Conservation (phyloP, 306 rosid species). For the Psophocarpus tetragonolobus region DNA sequence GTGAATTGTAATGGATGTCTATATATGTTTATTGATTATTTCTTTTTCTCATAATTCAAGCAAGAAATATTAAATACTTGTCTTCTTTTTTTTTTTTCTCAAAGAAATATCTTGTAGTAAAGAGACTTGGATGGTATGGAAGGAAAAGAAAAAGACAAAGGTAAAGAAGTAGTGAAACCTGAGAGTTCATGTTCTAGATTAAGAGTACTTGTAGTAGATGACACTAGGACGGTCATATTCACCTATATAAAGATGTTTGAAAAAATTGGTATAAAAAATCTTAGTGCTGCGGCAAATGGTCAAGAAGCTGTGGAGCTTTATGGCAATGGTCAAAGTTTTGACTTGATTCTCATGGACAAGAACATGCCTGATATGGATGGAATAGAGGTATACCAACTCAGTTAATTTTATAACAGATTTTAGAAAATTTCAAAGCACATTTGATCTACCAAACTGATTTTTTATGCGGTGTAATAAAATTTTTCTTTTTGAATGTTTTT, state of each 20-base stretch:
- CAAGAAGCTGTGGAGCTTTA: conserved; percentile 74
- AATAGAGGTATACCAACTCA: too few relatives aligned
- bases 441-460: too few relatives aligned
- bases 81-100: neutral
- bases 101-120: neutral
- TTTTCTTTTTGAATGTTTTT: too few relatives aligned
- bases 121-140: neutral
- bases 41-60: neutral
- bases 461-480: too few relatives aligned
- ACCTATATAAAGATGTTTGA: neutral
- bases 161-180: neutral
- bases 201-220: neutral
- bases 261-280: conserved; percentile 38
- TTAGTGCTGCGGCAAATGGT: conserved; percentile 53
- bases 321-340: conserved; percentile 51
- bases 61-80: neutral
- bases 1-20: neutral
- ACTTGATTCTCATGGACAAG: conserved; percentile 74
- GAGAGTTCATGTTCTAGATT: neutral
- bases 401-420: too few relatives aligned
- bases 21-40: neutral
- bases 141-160: neutral
- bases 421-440: too few relatives aligned
- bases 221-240: neutral
- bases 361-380: conserved; percentile 39